Base-by-base conservation (phyloP, 2,329 filamentous ascomycete species). In the Allantophomopsis cytisporea region DNA sequence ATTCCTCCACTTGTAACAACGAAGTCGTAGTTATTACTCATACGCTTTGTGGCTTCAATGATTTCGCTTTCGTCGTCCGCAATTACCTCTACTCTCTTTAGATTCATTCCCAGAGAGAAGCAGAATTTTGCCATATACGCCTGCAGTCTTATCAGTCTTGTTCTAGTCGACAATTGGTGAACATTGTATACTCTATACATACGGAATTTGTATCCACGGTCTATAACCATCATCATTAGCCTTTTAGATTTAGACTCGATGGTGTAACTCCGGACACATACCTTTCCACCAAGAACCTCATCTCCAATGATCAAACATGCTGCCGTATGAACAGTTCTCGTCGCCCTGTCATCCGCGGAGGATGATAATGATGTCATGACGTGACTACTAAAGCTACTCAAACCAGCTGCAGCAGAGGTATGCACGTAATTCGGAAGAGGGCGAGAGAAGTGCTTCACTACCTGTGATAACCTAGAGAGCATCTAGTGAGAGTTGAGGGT, bases 291-390 rank as follows among this genome's bases (percentile, higher is more conserved):
- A 4, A 96, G 69, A 5, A 96, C 87, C 60, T 95, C 89, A 62
- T 96, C 89, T n/a, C 89, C 89, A 52, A 98, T 96, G 43, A 98
- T 87, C 47, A 96, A 63, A 59, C 86, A 94, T 41, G 83, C 89
- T 10, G 89, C 91, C 36, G 88, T 95, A 55, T 86, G 79, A 50
- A 96, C 93, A 43, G 72, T 77, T 54, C 78, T 69, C 51, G 71
- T 65, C 52, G 69, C 70, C 46, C 72, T 68, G 53, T 74, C 66
- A 43, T 69, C 65, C 4, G 67, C 63, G 52, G 69, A 66, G 45
- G 54, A 41, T 43, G 66, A 57, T 43, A 66, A 57, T 51, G 63
- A 61, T 44, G 60, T 63, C 63, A 70, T 73, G 53, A 58, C 56
- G 50, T 49, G 39, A 39, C 39, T 48, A 15, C 41, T 41, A 32